These are phyloP conservation scores for Coemansia biformis DNA, from an alignment of 192 early-diverging fungal genomes.

Conservation along the genomic window DNA sequence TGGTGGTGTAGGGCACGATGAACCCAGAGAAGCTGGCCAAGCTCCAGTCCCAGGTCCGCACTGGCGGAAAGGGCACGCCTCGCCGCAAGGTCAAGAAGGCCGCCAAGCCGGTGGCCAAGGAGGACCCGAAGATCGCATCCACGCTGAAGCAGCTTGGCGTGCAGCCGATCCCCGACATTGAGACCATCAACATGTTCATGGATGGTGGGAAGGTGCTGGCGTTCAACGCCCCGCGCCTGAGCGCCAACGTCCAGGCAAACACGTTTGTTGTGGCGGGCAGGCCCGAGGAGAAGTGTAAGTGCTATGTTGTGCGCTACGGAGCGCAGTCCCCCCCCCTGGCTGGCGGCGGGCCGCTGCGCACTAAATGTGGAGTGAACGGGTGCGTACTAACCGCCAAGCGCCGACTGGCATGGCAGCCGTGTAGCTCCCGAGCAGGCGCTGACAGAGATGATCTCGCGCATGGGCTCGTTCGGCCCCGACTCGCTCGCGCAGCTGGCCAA, in stretches of 20 bases:
- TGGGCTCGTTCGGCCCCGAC: conserved; percentile 76
- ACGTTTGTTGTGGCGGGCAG: conserved; percentile 92
- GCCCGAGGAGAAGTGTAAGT: conserved; percentile 54
- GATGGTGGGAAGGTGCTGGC: conserved; percentile 88
- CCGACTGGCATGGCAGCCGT: too few species aligned
- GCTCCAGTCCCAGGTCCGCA: conserved; percentile 84
- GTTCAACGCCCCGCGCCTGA: conserved; percentile 82
- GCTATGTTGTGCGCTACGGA: too few species aligned
- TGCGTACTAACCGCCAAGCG: too few species aligned
- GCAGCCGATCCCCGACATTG: conserved; percentile 77
- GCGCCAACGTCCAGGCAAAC: conserved; percentile 77
- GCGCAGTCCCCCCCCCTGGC: too few species aligned
- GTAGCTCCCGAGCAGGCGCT: conserved; percentile 39
- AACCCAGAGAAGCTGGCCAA: conserved; percentile 91
- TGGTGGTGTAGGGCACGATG: conserved; percentile 49
- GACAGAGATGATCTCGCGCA: conserved; percentile 41
- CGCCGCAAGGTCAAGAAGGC: conserved; percentile 81
- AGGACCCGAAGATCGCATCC: conserved; percentile 92
- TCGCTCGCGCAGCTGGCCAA: conserved; percentile 81
- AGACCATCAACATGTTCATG: conserved; percentile 99
- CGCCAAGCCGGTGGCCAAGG: conserved; percentile 56
- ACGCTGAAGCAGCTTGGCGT: conserved; percentile 89
- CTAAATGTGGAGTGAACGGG: too few species aligned
- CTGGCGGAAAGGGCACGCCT: conserved; percentile 89
- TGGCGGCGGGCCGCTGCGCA: too few species aligned